phyloP scores from a whole-genome alignment of 2,329 filamentous ascomycete genomes.

The Ploettnerulaceae sp. region DNA sequence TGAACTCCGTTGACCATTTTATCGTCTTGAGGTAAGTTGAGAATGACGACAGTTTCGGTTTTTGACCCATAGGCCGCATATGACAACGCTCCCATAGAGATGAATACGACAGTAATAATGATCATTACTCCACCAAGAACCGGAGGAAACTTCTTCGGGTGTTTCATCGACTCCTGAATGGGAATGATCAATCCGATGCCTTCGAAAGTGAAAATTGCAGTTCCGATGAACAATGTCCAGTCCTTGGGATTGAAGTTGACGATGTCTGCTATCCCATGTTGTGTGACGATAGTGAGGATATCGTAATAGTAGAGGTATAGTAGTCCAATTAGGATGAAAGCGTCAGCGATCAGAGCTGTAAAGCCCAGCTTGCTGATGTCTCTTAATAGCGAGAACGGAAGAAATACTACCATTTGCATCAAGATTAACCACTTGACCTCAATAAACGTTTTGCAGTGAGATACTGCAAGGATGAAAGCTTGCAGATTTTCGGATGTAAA shows the following conservation, averaged over 20 bases:
- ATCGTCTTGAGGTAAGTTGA: constrained; percentile 94
- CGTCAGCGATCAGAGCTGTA: constrained; percentile 87
- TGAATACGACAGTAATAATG: constrained; percentile 86
- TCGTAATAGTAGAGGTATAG: constrained; percentile 97
- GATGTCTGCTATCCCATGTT: constrained; percentile 77
- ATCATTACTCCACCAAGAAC: constrained; percentile 91
- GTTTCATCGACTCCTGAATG: constrained; percentile 94
- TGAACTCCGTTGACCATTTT: constrained; percentile 94
- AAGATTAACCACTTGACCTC: constrained; percentile 86
- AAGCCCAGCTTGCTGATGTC: constrained; percentile 98
- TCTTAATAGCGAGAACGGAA: constrained; percentile 87
- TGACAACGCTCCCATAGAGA: constrained; percentile 84
- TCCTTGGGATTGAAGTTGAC: constrained; percentile 82
- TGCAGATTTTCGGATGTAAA: constrained; percentile 95
- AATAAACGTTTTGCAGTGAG: constrained; percentile 79
- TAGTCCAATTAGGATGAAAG: constrained; percentile 88
- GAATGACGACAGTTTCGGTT: constrained; percentile 92
- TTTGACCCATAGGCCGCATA: constrained; percentile 94
- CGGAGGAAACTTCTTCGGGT: constrained; percentile 82
- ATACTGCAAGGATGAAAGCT: constrained; percentile 88
- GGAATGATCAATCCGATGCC: constrained; percentile 97
- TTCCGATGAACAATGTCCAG: constrained; percentile 98
- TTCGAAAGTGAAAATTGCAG: constrained; percentile 98
- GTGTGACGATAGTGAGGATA: constrained; percentile 69
- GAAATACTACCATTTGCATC: constrained; percentile 91